These are phyloP conservation scores for Penicillium sp. DNA, from an alignment of 2,329 filamentous ascomycete species.

Conservation along the genomic window DNA sequence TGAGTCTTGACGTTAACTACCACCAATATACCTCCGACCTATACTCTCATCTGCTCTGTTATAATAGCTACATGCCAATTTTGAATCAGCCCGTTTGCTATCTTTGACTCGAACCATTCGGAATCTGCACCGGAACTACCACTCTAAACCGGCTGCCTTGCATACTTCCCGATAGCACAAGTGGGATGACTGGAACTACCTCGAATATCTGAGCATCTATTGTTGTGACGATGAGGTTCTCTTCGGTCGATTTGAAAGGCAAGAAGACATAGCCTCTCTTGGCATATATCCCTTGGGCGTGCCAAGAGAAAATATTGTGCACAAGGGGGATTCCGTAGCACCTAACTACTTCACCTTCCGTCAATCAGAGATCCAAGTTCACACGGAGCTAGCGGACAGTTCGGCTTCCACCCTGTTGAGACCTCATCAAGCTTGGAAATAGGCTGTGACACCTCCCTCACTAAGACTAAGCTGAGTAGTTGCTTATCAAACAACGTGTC, in stretches of 20 bases:
- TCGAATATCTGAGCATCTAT: conserved; percentile 5
- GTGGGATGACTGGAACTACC: conserved; percentile 6
- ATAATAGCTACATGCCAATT: too few relatives aligned
- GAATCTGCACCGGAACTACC: background rate
- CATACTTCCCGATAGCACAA: background rate
- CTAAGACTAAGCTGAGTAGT: conserved; percentile 1
- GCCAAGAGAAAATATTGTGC: conserved; percentile 11
- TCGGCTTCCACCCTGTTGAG: background rate
- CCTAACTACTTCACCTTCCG: too few relatives aligned
- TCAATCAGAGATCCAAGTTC: too few relatives aligned
- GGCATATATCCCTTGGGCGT: conserved; percentile 10
- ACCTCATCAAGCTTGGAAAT: background rate
- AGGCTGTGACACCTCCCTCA: background rate
- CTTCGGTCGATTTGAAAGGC: background rate
- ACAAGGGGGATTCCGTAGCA: too few relatives aligned
- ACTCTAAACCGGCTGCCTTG: background rate
- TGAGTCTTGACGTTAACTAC: too few relatives aligned
- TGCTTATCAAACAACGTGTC: conserved; percentile 27
- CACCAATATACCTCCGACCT: background rate
- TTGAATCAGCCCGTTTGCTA: too few relatives aligned
- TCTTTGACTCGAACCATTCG: too few relatives aligned
- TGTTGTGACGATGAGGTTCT: background rate
- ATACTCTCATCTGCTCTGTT: background rate
- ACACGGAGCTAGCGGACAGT: background rate
- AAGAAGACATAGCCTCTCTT: background rate